These are phyloP conservation scores for Ananas comosus DNA, from an alignment of 176 grass and related monocot species.

Conservation along the genomic window DNA sequence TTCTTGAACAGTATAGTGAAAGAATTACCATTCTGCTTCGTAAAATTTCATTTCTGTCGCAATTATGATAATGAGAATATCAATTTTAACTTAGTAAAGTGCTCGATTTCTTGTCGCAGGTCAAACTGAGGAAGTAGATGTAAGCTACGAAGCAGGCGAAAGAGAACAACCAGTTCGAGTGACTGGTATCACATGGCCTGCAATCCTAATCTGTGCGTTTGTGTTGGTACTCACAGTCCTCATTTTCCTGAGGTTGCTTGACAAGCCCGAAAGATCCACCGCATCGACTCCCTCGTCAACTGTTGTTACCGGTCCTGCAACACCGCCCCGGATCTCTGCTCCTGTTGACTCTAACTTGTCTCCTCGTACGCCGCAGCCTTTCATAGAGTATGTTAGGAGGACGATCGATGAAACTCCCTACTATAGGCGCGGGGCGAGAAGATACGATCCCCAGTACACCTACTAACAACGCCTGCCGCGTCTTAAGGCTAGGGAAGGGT, in stretches of 20 bases:
- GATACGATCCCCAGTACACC: constrained; percentile 73
- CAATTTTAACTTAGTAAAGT: constrained; percentile 6
- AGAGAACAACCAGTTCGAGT: constrained; percentile 20
- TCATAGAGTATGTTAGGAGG: constrained; percentile 89
- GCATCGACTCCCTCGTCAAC: constrained; percentile 4
- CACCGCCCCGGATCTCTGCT: constrained; percentile 20
- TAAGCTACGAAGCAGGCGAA: constrained; percentile 37
- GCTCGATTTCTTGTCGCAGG: constrained; percentile 24
- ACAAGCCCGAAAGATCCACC: constrained; percentile 31
- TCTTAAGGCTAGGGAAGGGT: too few relatives aligned
- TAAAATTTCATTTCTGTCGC: not conserved
- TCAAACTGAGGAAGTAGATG: constrained; percentile 51
- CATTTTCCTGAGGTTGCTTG: constrained; percentile 51
- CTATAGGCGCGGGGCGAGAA: constrained; percentile 68
- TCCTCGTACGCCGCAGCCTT: constrained; percentile 61
- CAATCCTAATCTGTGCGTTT: constrained; percentile 43
- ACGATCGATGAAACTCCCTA: constrained; percentile 85
- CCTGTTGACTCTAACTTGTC: constrained; percentile 25
- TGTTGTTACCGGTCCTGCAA: constrained; percentile 8
- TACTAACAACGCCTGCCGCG: constrained; percentile 26
- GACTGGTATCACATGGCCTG: constrained; percentile 26
- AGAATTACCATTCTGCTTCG: not conserved
- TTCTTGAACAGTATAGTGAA: too few relatives aligned
- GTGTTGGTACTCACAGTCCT: constrained; percentile 31
- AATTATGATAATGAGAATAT: not conserved